Conservation (phyloP, 805 yeast genomes). For the Monosporozyma servazzii region DNA sequence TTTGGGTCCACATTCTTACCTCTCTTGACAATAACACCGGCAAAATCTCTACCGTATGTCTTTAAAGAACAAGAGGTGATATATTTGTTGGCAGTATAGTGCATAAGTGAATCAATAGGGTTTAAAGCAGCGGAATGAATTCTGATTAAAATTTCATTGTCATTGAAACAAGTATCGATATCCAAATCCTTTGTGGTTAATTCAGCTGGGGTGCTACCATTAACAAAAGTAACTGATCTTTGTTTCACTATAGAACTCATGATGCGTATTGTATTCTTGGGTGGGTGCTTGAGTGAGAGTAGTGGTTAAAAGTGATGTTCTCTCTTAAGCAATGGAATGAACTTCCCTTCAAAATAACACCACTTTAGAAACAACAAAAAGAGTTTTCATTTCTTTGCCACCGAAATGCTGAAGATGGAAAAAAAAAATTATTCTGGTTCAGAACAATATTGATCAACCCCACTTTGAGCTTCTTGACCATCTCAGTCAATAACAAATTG, state of each 20-base stretch:
- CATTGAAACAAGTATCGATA: conserved; percentile 17
- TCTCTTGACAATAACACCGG: conserved; percentile 22
- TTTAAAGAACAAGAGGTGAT: conserved; percentile 10
- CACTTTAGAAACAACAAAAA: too few species aligned
- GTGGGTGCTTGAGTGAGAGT: too few species aligned
- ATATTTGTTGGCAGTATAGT: conserved; percentile 9
- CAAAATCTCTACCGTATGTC: conserved; percentile 22
- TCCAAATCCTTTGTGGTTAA: conserved; percentile 15
- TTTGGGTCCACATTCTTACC: conserved; percentile 15
- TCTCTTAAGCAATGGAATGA: too few species aligned
- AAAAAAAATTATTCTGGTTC: too few species aligned
- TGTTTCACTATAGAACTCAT: conserved; percentile 5
- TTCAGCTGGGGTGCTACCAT: conserved; percentile 14
- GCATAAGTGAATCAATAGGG: conserved; percentile 22
- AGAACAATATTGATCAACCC: too few species aligned
- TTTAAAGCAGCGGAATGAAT: conserved; percentile 27
- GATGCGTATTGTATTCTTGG: background rate
- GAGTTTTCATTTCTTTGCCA: too few species aligned
- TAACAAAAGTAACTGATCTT: conserved; percentile 19
- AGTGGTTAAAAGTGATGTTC: too few species aligned
- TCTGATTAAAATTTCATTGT: conserved; percentile 22
- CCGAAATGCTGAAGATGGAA: too few species aligned
- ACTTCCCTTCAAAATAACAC: too few species aligned
- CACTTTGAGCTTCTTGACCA: too few species aligned
- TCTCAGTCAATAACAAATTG: too few species aligned